phyloP scores from a whole-genome alignment of 2,329 filamentous ascomycete species.

The Dactylonectria estremocensis region DNA sequence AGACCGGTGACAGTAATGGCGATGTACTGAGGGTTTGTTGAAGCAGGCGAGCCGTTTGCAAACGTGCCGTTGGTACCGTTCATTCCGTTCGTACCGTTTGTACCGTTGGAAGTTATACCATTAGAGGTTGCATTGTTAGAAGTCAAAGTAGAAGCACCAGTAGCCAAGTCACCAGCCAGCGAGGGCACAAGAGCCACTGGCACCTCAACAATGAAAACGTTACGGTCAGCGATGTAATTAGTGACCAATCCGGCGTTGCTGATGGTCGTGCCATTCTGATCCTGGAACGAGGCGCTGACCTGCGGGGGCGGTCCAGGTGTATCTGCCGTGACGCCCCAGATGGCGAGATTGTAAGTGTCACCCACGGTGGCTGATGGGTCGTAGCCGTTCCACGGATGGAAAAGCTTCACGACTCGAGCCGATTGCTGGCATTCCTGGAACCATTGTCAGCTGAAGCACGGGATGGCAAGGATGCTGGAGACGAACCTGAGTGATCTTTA shows the following conservation, averaged over 20 bases:
- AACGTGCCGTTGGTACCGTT: too few relatives aligned
- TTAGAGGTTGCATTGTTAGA: too few relatives aligned
- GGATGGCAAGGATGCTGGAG: background rate
- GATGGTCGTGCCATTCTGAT: constrained; percentile 3
- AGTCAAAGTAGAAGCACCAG: too few relatives aligned
- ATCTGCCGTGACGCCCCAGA: background rate
- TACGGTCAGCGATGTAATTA: background rate
- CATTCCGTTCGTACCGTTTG: too few relatives aligned
- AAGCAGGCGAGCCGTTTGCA: too few relatives aligned
- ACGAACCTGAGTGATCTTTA: constrained; percentile 1
- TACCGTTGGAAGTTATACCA: too few relatives aligned
- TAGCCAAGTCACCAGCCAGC: too few relatives aligned
- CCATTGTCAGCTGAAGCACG: background rate
- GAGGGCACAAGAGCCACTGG: constrained; percentile 14
- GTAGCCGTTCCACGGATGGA: constrained; percentile 8
- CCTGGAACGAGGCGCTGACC: constrained; percentile 11
- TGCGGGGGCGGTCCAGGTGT: background rate
- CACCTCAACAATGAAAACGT: background rate
- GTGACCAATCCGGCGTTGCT: background rate
- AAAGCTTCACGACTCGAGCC: background rate
- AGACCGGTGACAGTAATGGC: too few relatives aligned
- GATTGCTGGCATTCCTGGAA: background rate
- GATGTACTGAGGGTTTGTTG: too few relatives aligned
- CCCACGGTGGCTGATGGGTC: background rate
- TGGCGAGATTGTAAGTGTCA: constrained; percentile 5